These are phyloP conservation scores for Scutellaria barbata DNA, from an alignment of 257 asterid genomes.

Conservation along the genomic window DNA sequence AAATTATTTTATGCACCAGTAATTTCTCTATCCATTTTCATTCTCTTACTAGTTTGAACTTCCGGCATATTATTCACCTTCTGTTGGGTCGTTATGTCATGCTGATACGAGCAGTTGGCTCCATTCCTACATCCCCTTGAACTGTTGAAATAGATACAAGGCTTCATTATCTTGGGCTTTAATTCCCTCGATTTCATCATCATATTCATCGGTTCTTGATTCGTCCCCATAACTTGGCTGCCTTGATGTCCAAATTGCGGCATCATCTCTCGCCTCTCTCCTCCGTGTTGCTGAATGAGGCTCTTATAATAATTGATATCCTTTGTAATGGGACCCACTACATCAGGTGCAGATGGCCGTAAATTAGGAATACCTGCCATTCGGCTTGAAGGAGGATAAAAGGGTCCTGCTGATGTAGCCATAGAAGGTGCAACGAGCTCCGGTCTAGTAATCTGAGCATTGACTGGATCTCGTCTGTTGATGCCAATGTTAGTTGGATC, in stretches of 20 bases:
- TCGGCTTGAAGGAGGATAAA: constrained; percentile 50
- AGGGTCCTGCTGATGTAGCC: constrained; percentile 43
- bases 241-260: constrained; percentile 46
- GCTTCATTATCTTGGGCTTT: constrained; percentile 51
- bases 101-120: constrained; percentile 52
- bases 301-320: constrained; percentile 80
- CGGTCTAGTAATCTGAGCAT: constrained; percentile 40
- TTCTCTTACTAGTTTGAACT: constrained; percentile 57
- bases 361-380: constrained; percentile 39
- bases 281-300: constrained; percentile 93
- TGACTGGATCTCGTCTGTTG: constrained; percentile 42
- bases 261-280: constrained; percentile 60
- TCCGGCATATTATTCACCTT: constrained; percentile 44
- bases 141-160: constrained; percentile 59
- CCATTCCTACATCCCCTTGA: constrained; percentile 68
- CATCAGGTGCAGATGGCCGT: constrained; percentile 46
- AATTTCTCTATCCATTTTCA: constrained; percentile 65
- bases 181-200: constrained; percentile 43
- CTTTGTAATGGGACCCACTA: constrained; percentile 45
- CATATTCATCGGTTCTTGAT: constrained; percentile 36
- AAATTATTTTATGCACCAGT: constrained; percentile 39
- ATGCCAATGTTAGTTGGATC: constrained; percentile 36
- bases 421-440: constrained; percentile 42
- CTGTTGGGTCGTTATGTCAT: constrained; percentile 43
- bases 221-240: constrained; percentile 36